Evolutionary conservation across 2,329 filamentous ascomycete species (phyloP).

Genomic region (Chaetomiaceae sp.): DNA sequence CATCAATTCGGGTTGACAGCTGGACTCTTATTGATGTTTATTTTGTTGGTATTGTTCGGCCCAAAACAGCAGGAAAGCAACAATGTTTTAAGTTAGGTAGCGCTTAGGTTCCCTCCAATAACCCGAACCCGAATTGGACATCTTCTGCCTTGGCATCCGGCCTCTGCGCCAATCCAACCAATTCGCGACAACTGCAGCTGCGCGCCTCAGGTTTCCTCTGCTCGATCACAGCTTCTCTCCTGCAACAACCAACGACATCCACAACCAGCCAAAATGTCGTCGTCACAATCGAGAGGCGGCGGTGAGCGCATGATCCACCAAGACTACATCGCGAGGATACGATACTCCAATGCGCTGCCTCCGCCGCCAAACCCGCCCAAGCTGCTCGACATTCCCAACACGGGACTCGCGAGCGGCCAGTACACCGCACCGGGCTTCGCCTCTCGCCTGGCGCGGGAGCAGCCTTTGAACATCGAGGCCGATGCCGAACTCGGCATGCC

Average conservation of each 20-base stretch:
- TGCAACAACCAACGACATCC: not conserved
- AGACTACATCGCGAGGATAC: slow-evolving; percentile 93
- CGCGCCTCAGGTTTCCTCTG: not conserved
- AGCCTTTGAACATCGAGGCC: slow-evolving; percentile 92
- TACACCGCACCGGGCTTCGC: slow-evolving; percentile 91
- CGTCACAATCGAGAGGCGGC: slow-evolving; percentile 34
- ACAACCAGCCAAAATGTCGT: slow-evolving; percentile 17
- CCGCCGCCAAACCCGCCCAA: slow-evolving; percentile 93
- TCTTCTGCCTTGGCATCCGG: too few relatives aligned
- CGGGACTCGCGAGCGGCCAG: slow-evolving; percentile 76
- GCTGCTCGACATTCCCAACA: slow-evolving; percentile 93
- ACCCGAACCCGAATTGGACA: not conserved
- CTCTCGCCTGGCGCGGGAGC: slow-evolving; percentile 80
- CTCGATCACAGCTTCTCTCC: not conserved
- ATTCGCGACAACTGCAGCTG: not conserved
- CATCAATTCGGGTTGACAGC: too few relatives aligned
- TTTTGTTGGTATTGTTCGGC: not conserved
- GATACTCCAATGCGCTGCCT: slow-evolving; percentile 93
- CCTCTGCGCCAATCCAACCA: not conserved
- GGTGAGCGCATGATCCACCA: slow-evolving; percentile 69
- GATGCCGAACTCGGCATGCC: slow-evolving; percentile 98
- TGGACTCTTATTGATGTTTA: not conserved
- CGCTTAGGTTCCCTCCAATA: too few relatives aligned
- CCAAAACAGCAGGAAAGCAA: too few relatives aligned
- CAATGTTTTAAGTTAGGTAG: not conserved